Conservation (phyloP, 208 protist genomes). For the Balamuthia mandrillaris region DNA sequence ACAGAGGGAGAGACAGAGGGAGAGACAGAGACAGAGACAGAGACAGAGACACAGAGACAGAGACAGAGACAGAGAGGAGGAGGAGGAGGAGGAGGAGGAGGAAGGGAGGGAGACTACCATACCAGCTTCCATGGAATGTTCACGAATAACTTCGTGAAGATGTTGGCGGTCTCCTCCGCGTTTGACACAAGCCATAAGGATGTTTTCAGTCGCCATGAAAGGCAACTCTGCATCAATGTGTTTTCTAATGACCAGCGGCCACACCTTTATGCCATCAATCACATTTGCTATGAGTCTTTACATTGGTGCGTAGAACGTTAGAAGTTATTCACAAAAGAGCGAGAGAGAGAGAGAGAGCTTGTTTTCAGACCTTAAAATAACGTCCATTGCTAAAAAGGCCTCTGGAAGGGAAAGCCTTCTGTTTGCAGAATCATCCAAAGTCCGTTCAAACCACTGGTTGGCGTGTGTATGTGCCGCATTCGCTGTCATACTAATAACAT, state of each 20-base stretch:
- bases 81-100: too few species aligned
- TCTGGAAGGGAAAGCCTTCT: conserved; percentile 59
- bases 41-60: too few species aligned
- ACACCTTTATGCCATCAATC: conserved; percentile 60
- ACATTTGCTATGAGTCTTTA: conserved; percentile 54
- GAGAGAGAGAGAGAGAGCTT: conserved; percentile 28
- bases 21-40: too few species aligned
- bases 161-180: conserved; percentile 62
- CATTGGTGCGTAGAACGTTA: neutral
- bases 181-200: conserved; percentile 75
- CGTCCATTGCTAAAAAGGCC: conserved; percentile 66
- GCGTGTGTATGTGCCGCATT: conserved; percentile 51
- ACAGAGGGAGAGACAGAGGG: too few species aligned
- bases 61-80: too few species aligned
- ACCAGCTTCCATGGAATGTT: conserved; percentile 62
- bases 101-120: too few species aligned
- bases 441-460: conserved; percentile 75
- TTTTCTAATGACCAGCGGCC: conserved; percentile 65
- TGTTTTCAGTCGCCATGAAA: conserved; percentile 79
- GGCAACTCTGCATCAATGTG: conserved; percentile 66
- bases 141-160: conserved; percentile 67
- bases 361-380: too few species aligned
- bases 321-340: neutral
- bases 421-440: conserved; percentile 66
- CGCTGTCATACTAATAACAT: conserved; percentile 50